Evolutionary conservation across 257 asterid genomes (phyloP).

Genomic region (Leptodermis oblonga): DNA sequence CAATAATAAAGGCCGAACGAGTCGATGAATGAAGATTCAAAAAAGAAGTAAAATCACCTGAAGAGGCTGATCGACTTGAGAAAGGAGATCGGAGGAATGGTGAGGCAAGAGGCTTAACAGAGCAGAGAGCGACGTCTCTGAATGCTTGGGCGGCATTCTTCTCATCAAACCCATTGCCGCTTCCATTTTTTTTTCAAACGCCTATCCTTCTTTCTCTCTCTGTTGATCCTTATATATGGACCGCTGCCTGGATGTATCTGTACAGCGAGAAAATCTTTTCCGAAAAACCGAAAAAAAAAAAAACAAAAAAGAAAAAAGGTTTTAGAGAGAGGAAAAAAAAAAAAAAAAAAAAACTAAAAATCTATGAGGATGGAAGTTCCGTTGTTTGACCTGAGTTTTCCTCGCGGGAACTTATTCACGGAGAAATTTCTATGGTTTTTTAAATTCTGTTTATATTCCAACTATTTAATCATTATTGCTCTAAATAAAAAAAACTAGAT

Average conservation of each 20-base stretch:
- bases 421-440: background rate
- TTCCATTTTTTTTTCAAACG: conserved; percentile 33
- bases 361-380: conserved; percentile 8
- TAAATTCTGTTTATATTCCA: background rate
- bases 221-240: background rate
- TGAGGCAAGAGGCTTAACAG: conserved; percentile 82
- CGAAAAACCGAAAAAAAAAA: background rate
- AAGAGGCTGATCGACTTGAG: conserved; percentile 96
- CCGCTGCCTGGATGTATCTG: background rate
- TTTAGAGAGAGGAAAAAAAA: conserved; percentile 18
- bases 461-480: no score
- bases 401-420: conserved; percentile 23
- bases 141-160: conserved; percentile 85
- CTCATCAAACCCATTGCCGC: conserved; percentile 99
- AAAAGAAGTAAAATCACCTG: conserved; percentile 45
- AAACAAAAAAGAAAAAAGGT: background rate
- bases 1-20: background rate
- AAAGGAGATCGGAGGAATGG: conserved; percentile 94
- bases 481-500: no score
- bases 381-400: conserved; percentile 29
- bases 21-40: background rate
- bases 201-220: background rate
- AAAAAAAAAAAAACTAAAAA: background rate
- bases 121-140: conserved; percentile 84
- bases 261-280: conserved; percentile 10